Percentiles rank a stretch among this genome's conserved stretches.
These are phyloP conservation scores for Heliamphora exappendiculata DNA, from an alignment of 148 eudicot genomes.

Conservation along the genomic window DNA sequence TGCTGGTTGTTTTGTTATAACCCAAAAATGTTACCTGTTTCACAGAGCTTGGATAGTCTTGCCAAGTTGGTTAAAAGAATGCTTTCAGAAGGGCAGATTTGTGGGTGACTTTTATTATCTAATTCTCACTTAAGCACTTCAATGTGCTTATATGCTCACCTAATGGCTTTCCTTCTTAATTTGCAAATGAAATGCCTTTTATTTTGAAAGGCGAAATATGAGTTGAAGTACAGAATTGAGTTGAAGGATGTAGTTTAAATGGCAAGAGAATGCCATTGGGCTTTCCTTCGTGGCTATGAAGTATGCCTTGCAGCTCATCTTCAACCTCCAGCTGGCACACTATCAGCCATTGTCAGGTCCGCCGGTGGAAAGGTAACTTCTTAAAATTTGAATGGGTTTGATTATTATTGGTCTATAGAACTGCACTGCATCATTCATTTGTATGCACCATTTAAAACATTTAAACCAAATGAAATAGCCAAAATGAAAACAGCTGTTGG, in stretches of 20 bases:
- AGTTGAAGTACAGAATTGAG: slow-evolving; percentile 49
- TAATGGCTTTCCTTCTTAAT: not conserved
- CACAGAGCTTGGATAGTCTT: slow-evolving; percentile 85
- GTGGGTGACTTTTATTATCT: slow-evolving; percentile 41
- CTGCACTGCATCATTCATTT: not conserved
- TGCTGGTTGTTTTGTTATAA: slow-evolving; percentile 5
- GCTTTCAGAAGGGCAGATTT: slow-evolving; percentile 63
- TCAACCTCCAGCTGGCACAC: slow-evolving; percentile 45
- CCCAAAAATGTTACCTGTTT: slow-evolving; percentile 4
- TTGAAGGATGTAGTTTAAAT: slow-evolving; percentile 58
- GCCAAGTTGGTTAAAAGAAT: slow-evolving; percentile 78
- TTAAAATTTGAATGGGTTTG: not conserved
- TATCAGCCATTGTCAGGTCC: slow-evolving; percentile 55
- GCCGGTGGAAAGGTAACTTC: slow-evolving; percentile 85
- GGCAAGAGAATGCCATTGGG: slow-evolving; percentile 49
- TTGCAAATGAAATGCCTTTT: slow-evolving; percentile 77
- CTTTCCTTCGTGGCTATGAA: slow-evolving; percentile 52
- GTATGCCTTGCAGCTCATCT: slow-evolving; percentile 63
- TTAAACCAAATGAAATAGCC: not conserved
- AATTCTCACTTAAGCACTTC: not conserved
- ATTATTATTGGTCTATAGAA: not conserved
- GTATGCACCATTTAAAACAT: not conserved
- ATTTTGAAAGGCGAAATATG: slow-evolving; percentile 55
- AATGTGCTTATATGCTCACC: not conserved
- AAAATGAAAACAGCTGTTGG: not conserved